Base-by-base conservation (phyloP, 306 rosid species). In the Cucumis hystrix region DNA sequence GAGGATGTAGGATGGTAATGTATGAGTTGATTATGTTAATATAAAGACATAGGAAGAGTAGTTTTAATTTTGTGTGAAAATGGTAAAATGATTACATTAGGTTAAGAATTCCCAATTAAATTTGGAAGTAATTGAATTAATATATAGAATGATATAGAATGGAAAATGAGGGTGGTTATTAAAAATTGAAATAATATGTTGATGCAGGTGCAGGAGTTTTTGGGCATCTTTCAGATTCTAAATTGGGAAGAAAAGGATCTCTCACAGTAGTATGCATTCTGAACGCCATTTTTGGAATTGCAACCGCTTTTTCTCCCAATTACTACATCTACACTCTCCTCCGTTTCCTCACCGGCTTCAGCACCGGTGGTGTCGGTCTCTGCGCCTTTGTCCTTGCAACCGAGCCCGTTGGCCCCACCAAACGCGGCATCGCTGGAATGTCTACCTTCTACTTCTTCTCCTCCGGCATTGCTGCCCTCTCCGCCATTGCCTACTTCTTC, bases 391-490 rank as follows among this genome's bases (percentile, higher is more conserved):
- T 94, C 78, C 93, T 92, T 0, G 91, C 96, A 59, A 90, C 91
- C 1, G 98, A 94, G 49, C 96, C 97, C 0, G 51, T 94, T 0
- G 98, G 98, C 14, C 96, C 96, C 6, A 30, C 83, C 0, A 94
- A 80, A 64, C 98, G 98, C 0, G 97, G 95, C 8, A 0, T 28
- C 0, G 93, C 87, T 0, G 98, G 98, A 15, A 94, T 94, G 97
- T 94, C 96, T 80, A 90, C 96, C 33, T 94, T 92, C 85, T 92
- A 90, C 93, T 92, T 94, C 89, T 94, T 94, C 89, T 94, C 98
- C 10, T 43, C 82, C 0, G 98, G 98, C 49, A 90, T 94, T 4
- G 97, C 92, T 10, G 0, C 87, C 17, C 93, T 94, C 78, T 79
- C 98, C 0, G 87, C 76, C 58, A 83, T 88, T 0, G 96, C 98